phyloP scores from a whole-genome alignment of 1,284 basidiomycete species.

The Tilletiopsis washingtonensis region DNA sequence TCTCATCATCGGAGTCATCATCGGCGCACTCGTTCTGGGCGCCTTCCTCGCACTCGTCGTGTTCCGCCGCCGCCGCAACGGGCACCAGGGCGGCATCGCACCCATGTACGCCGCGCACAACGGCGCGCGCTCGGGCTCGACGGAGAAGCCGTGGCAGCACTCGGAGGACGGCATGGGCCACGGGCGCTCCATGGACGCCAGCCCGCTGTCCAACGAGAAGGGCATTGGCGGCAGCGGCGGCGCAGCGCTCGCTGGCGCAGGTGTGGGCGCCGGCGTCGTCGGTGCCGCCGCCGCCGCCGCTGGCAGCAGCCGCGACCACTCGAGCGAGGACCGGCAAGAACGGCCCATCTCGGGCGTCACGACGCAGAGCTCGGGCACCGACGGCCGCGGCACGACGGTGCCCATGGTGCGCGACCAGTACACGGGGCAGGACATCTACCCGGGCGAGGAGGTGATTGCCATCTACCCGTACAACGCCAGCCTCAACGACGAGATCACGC shows the following conservation, averaged over 20 bases:
- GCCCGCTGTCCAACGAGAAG: slow-evolving; percentile 1
- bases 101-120: not conserved
- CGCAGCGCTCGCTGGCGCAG: slow-evolving; percentile 15
- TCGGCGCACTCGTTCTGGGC: slow-evolving; percentile 32
- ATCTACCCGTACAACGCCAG: slow-evolving; percentile 42
- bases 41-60: slow-evolving; percentile 20
- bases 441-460: slow-evolving; percentile 36
- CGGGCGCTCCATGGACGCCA: slow-evolving; percentile 1
- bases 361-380: slow-evolving; percentile 24
- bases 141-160: slow-evolving; percentile 31
- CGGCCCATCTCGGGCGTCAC: slow-evolving; percentile 27
- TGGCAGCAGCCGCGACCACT: not conserved
- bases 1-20: slow-evolving; percentile 27
- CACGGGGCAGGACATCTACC: slow-evolving; percentile 36
- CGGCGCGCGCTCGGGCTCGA: no score
- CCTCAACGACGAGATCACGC: slow-evolving; percentile 38
- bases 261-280: slow-evolving; percentile 12
- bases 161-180: slow-evolving; percentile 25
- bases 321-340: slow-evolving; percentile 1
- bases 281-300: slow-evolving; percentile 16
- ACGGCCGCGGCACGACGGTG: slow-evolving; percentile 35
- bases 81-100: slow-evolving; percentile 5
- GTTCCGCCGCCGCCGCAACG: slow-evolving; percentile 12
- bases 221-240: slow-evolving; percentile 10
- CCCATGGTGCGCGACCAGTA: slow-evolving; percentile 37